Evolutionary conservation across 2,329 filamentous ascomycete species (phyloP), one percentile per base, ranked within the genome.

Genomic region (Escovopsis sp.): DNA sequence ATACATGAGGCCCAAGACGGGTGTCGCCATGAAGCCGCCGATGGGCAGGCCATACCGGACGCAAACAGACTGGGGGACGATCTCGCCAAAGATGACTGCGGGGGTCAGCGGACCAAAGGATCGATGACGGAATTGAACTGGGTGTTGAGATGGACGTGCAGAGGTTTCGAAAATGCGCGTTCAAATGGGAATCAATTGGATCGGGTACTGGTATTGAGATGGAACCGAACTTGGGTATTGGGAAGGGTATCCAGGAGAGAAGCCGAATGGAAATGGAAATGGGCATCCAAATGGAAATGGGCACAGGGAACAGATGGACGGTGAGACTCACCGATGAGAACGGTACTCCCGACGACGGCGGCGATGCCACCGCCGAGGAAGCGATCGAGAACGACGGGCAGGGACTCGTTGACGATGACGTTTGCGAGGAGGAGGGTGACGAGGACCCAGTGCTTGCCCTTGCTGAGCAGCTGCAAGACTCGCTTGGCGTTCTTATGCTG

Each of bases 391-490:
- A 98, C 84, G 42, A 98, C 94, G 19, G 90, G 90, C 12, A 94
- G 66, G 3, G 88, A 92, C 61, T 96, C 90, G 57, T 98, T 96
- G 45, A 92, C 93, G 49, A 98, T 92, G 52, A 98, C 90, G 56
- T 98, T 98, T 56, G 86, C 86, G 37, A 98, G 66, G 7, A 98
- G 70, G 18, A 98, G 63, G 3, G 90, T 96, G 36, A 98, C 90
- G 38, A 98, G 66, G 15, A 98, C 88, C 90, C 90, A 98, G 58
- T 98, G 90, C 57, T 98, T 98, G 48, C 90, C 90, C 48, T 73
- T 80, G 44, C 84, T 76, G 37, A 98, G 62, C 19, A 98, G 65
- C 30, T 75, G 68, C 46, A 90, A 68, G 10, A 98, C 90, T 43
- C 75, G 79, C 38, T 71, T 72, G 1, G 90, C 90, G 52, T 94